Evolutionary conservation across 225 moss, liverwort and hornwort species (phyloP).

Genomic region (Asterella californica): DNA sequence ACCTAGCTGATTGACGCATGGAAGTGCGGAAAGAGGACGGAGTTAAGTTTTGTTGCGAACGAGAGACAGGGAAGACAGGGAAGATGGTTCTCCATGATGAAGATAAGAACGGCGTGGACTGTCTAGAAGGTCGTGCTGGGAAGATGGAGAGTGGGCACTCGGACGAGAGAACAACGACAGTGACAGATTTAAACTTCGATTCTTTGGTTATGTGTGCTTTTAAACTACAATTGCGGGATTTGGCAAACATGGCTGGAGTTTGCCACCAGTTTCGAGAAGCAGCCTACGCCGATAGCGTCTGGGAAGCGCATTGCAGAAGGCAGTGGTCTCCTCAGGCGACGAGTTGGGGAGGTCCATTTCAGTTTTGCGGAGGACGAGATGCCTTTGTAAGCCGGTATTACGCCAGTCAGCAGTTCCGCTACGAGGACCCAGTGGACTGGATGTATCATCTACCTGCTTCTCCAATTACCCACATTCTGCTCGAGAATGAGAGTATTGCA

Average conservation of each 20-base stretch:
- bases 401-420: constrained; percentile 63
- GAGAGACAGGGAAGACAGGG: neutral
- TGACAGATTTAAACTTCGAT: constrained; percentile 61
- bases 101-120: neutral
- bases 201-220: constrained; percentile 61
- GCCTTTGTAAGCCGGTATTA: constrained; percentile 58
- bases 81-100: neutral
- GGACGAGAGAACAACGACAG: constrained; percentile 25
- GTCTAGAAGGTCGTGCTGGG: neutral
- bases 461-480: constrained; percentile 62
- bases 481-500: constrained; percentile 54
- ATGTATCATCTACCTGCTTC: constrained; percentile 55
- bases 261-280: constrained; percentile 65
- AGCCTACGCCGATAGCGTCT: constrained; percentile 56
- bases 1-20: neutral
- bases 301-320: constrained; percentile 66
- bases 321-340: constrained; percentile 61
- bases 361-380: constrained; percentile 58
- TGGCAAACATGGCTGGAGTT: constrained; percentile 63
- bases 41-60: neutral
- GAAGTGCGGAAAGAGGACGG: neutral
- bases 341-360: constrained; percentile 47
- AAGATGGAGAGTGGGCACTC: neutral
- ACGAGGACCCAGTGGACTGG: constrained; percentile 61
- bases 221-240: constrained; percentile 44